Evolutionary conservation across 331 rosid species (phyloP).

Genomic region (Quercus phellos): DNA sequence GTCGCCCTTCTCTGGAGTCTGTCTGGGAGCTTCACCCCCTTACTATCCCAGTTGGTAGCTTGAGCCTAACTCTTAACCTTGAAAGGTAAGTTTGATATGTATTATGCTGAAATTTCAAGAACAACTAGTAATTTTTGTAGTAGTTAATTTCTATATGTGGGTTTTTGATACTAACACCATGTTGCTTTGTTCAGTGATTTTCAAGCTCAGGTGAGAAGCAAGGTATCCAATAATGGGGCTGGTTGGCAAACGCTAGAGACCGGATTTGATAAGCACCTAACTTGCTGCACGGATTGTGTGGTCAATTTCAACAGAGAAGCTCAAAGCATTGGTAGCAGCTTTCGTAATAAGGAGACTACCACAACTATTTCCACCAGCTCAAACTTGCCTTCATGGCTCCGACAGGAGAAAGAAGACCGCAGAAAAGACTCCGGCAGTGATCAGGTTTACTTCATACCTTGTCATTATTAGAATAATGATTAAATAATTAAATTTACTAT

Average conservation of each 20-base stretch:
- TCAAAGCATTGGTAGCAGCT: slow-evolving; percentile 21
- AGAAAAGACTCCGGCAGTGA: slow-evolving; percentile 27
- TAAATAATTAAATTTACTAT: too few species aligned
- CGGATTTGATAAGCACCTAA: slow-evolving; percentile 30
- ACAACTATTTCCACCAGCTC: slow-evolving; percentile 4
- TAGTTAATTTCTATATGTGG: not conserved
- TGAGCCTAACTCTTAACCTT: slow-evolving; percentile 63
- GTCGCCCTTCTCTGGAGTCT: slow-evolving; percentile 66
- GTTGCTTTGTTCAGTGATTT: slow-evolving; percentile 33
- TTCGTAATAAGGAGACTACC: slow-evolving; percentile 28
- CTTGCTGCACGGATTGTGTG: slow-evolving; percentile 56
- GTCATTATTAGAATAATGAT: not conserved
- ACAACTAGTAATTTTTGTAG: not conserved
- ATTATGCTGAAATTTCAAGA: not conserved
- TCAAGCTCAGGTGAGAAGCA: slow-evolving; percentile 40
- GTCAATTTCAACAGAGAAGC: slow-evolving; percentile 45
- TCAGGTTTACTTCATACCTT: slow-evolving; percentile 30
- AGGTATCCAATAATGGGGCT: slow-evolving; percentile 29
- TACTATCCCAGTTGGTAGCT: slow-evolving; percentile 61
- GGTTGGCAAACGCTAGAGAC: slow-evolving; percentile 13
- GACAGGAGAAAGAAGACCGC: slow-evolving; percentile 50
- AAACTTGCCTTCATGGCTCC: slow-evolving; percentile 69
- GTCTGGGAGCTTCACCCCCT: slow-evolving; percentile 87
- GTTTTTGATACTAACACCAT: not conserved
- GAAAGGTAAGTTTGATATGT: slow-evolving; percentile 42